Base-by-base conservation (phyloP, 306 rosid species). In the Gastrolobium villosum region DNA sequence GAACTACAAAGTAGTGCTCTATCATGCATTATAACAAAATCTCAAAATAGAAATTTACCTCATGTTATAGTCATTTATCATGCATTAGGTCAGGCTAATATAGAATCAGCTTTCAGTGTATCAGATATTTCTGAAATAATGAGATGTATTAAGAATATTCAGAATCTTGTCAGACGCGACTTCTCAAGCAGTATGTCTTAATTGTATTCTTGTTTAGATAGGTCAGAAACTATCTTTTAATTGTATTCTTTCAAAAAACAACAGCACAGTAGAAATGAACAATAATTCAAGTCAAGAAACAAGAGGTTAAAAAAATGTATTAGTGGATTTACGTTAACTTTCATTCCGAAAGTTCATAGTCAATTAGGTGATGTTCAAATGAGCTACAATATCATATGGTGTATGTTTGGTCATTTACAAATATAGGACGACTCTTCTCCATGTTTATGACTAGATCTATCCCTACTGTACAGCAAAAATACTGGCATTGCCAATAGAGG, bases 391-490 rank as follows among this genome's bases (percentile, higher is more conserved):
- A 67, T 64, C 36, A 76, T 37, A n/a, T 52, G 50, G 64, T 32
- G 31, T 28, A n/a, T 15, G 20, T 50, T 50, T 40, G 13, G 78
- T 46, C 70, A 75, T 55, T 31, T 56, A 84, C 68, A 75, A 63
- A 45, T 32, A 39, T 4, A 70, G 41, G 74, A 10, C 50, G 71
- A 14, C 43, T 36, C 28, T 46, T 65, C 32, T 55, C 5, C n/a
- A 65, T 9, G 75, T 69, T 36, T 44, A 48, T 48, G 60, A 57
- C 76, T 59, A 43, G 50, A 71, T 64, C 70, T 43, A 64, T 13
- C 70, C 71, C 52, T 62, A 50, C 82, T 84, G 66, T 73, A 82
- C 83, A 75, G 73, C 50, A 52, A 32, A 75, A 34, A 67, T 37
- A 40, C 37, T 37, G 74, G 35, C 63, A 67, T 50, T 66, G 67